Conservation (phyloP, 805 yeast species). For the Starmerella floris region DNA sequence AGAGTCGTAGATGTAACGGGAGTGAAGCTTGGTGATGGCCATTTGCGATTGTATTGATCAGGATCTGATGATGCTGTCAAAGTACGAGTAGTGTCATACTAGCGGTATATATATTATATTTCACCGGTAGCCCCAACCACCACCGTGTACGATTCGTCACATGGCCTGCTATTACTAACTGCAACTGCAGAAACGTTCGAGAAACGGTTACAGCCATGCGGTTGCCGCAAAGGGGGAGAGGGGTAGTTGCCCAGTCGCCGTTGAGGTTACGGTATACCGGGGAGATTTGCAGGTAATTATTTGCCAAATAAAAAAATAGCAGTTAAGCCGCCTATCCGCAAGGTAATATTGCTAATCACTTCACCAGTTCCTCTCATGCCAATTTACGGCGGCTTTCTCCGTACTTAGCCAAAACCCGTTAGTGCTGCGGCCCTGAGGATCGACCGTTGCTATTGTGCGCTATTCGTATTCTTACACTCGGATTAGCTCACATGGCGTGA, state of each 20-base stretch:
- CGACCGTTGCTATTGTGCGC: background rate
- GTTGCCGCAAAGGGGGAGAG: constrained; percentile 5
- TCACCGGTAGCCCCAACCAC: background rate
- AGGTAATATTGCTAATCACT: no score
- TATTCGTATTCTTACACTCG: background rate
- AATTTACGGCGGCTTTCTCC: no score
- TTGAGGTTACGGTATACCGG: no score
- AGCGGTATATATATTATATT: background rate
- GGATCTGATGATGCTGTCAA: background rate
- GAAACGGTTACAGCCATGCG: background rate
- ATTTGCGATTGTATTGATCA: constrained; percentile 28
- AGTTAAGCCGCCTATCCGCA: no score
- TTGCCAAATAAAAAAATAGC: no score
- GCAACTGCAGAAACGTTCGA: background rate
- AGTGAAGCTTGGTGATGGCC: constrained; percentile 78
- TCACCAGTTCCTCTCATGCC: no score
- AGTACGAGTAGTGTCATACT: background rate
- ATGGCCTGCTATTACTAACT: background rate
- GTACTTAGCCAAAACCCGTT: no score
- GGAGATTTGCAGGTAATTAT: no score
- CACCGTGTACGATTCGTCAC: background rate
- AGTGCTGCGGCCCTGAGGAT: no score
- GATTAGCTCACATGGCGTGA: background rate
- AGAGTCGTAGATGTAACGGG: constrained; percentile 98
- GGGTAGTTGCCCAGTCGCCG: background rate